A percentile compares a stretch with the other conserved stretches of the same genome.
These are phyloP conservation scores for Gamarada debralockiae DNA, from an alignment of 495 filamentous ascomycete genomes.

Conservation along the genomic window DNA sequence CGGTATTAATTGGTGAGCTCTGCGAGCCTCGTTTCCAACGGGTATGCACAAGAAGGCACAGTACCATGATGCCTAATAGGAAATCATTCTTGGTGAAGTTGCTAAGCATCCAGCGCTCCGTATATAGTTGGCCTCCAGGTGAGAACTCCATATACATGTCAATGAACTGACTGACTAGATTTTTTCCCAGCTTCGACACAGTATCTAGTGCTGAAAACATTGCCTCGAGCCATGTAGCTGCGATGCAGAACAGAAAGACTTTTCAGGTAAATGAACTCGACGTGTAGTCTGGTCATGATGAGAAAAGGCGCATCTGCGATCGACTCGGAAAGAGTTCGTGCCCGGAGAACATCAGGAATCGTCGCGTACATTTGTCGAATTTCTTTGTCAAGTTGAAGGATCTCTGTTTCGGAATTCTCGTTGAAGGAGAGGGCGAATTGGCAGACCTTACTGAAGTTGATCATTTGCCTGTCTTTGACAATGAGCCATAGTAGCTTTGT, in stretches of 20 bases:
- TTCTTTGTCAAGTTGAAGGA: conserved; percentile 32
- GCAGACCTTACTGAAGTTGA: conserved; percentile 39
- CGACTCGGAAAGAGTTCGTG: conserved; percentile 30
- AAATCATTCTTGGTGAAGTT: conserved; percentile 41
- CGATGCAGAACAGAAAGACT: conserved; percentile 37
- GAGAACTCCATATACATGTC: conserved; percentile 33
- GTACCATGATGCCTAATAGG: conserved; percentile 40
- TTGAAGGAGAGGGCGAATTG: conserved; percentile 28
- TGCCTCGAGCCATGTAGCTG: conserved; percentile 25
- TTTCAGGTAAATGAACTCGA: conserved; percentile 33
- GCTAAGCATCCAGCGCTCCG: conserved; percentile 37
- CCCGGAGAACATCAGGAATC: conserved; percentile 29
- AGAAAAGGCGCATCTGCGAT: conserved; percentile 34
- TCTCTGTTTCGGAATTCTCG: conserved; percentile 29
- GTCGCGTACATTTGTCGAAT: conserved; percentile 26
- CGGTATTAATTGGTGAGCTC: neutral
- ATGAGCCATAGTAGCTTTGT: conserved; percentile 61
- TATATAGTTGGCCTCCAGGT: conserved; percentile 33
- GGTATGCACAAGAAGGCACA: conserved; percentile 28
- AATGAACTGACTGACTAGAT: conserved; percentile 33
- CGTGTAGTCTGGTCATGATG: conserved; percentile 32
- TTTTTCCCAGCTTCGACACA: conserved; percentile 39
- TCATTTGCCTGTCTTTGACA: conserved; percentile 39
- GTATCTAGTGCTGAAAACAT: conserved; percentile 15
- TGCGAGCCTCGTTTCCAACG: neutral